Base-by-base conservation (phyloP, 2,329 filamentous ascomycete species). In the Epichloe aotearoae region DNA sequence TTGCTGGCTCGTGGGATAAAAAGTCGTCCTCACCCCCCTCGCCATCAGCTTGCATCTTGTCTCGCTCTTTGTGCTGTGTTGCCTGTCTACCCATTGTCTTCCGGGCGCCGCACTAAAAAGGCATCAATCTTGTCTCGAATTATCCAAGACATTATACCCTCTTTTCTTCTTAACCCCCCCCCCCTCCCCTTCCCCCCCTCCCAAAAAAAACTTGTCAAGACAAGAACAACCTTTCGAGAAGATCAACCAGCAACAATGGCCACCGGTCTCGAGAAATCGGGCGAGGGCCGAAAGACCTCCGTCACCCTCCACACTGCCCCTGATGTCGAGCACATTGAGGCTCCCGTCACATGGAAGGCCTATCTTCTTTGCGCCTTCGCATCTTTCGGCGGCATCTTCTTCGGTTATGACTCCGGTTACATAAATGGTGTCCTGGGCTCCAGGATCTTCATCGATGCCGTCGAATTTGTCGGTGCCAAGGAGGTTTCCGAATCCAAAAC, bases 361-460 rank as follows among this genome's bases (percentile, higher is more conserved):
- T 85, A 86, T 65, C 54, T 83, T 47, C 76, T 85, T 62, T 85
- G 82, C 66, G 82, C 79, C 56, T 86, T 85, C 56, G 82, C 82
- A 53, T 80, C 82, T 36, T 84, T 85, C 54, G 82, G 82, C 61
- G 82, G 79, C 66, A 84, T 87, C 68, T 84, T 88, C 71, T 86
- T 88, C 68, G 85, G 85, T 47, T 89, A 86, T 67, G 85, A 88
- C 61, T 86, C 83, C 41, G 85, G 84, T 58, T 86, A 85, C 69
- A 86, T 86, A 71, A 81, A 80, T 64, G 80, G 80, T 63, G 79
- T 83, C 53, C 69, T 77, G 40, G 77, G 72, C 57, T 70, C 73
- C 56, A 40, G 62, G 12, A 66, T 68, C 64, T 82, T 83, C 69
- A 73, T 75, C 62, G 42, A 66, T 11, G 65, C 70, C 54, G 75